Evolutionary conservation across 208 protist genomes (phyloP).

Genomic region (Trypanosomatidae sp.): DNA sequence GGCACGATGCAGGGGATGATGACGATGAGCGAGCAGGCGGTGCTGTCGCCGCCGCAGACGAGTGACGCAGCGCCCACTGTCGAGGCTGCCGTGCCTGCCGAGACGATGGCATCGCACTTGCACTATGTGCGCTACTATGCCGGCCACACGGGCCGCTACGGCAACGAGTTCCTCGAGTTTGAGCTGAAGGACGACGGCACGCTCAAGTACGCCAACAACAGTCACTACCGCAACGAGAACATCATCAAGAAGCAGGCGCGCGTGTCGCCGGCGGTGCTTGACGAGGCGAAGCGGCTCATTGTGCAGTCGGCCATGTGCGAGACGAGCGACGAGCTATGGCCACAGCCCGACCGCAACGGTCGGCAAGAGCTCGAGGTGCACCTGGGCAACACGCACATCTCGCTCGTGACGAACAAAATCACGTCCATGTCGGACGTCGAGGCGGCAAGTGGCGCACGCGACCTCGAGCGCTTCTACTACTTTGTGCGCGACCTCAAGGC

Average conservation of each 20-base stretch:
- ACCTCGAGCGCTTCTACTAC: slow-evolving; percentile 60
- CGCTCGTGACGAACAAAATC: slow-evolving; percentile 80
- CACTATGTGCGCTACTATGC: slow-evolving; percentile 81
- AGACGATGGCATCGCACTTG: slow-evolving; percentile 55
- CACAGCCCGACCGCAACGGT: slow-evolving; percentile 71
- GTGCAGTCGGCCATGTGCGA: slow-evolving; percentile 48
- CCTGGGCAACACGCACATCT: slow-evolving; percentile 79
- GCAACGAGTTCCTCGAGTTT: slow-evolving; percentile 86
- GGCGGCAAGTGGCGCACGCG: slow-evolving; percentile 18
- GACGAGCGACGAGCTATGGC: slow-evolving; percentile 72
- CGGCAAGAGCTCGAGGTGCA: slow-evolving; percentile 81
- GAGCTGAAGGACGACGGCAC: slow-evolving; percentile 64
- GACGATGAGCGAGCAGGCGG: too few species aligned
- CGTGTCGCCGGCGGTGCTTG: slow-evolving; percentile 52
- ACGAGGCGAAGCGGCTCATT: slow-evolving; percentile 61
- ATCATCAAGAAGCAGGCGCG: slow-evolving; percentile 81
- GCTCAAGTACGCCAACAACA: slow-evolving; percentile 83
- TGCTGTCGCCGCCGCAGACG: too few species aligned
- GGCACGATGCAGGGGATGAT: too few species aligned
- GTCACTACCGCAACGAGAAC: slow-evolving; percentile 80
- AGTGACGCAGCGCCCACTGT: too few species aligned
- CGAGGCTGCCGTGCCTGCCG: too few species aligned
- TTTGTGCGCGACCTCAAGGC: slow-evolving; percentile 73
- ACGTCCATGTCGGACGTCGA: slow-evolving; percentile 66
- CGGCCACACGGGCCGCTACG: slow-evolving; percentile 75